Base-by-base conservation (phyloP, 2,329 filamentous ascomycete species). In the Madurella fahalii region DNA sequence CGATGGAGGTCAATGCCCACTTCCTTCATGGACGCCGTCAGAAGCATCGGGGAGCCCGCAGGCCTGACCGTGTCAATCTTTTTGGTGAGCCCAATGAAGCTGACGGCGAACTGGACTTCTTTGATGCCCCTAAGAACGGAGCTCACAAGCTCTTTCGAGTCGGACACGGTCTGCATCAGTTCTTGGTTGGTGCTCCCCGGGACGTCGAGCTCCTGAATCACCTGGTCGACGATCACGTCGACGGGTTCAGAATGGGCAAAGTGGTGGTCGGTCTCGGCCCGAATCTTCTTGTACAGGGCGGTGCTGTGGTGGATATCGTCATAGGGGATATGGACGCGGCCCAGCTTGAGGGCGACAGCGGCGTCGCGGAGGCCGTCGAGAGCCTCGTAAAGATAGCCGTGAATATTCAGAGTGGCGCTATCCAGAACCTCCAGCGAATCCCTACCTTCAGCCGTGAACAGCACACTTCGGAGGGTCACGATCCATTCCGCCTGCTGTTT, bases 11-110 rank as follows among this genome's bases (percentile, higher is more conserved):
- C 94, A 67, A 99, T 82, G 57, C 93, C 93, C 41, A 99, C 84
- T 69, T 99, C 95, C 69, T 99, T 97, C 82, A 96, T 95, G 7
- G 93, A 91, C 43, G 92, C 81, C 66, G 93, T 96, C 57, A 96
- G 78, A 56, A 88, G 84, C 8, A 96, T 80, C 3, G 90, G 86
- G n/a, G 80, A 77, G 30, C 86, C 83, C 2, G 79, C 78, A 2
- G 86, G 79, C 58, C 85, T 83, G 55, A 89, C 77, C 2, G 84
- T 79, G 40, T 86, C 79, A 12, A 96, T 80, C 64, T 85, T 86
- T 69, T 91, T 94, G 18, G 90, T 92, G 56, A 99, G 73, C 16
- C 90, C 90, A 62, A 96, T 81, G 69, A 93, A 94, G 71, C 93
- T 93, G 67, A 97, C 83, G 0, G 92, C 93, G 65, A 99, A 90